Conservation (phyloP, 352 stramenopile species). For the Saprolegnia parasitica region DNA sequence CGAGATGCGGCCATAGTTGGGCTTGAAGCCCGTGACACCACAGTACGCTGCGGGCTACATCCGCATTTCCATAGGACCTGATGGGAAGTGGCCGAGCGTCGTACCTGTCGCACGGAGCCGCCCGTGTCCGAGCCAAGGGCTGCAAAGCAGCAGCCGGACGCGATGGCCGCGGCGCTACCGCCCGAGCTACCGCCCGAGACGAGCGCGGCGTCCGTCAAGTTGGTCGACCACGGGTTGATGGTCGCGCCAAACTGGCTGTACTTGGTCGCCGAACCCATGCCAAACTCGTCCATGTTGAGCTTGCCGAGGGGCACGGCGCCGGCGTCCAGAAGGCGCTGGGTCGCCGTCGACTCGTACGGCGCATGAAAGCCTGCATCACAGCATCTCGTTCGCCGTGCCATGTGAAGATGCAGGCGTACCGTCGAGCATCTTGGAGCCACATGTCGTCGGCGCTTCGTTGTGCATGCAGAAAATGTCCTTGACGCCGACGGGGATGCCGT, state of each 20-base stretch:
- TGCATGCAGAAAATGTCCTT: constrained; percentile 96
- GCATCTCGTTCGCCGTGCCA: neutral
- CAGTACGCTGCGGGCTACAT: constrained; percentile 92
- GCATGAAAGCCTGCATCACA: constrained; percentile 66
- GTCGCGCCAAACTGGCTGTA: constrained; percentile 87
- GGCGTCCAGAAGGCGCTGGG: constrained; percentile 74
- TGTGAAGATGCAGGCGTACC: constrained; percentile 25
- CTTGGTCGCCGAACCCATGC: constrained; percentile 94
- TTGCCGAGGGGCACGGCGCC: constrained; percentile 93
- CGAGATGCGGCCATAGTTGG: constrained; percentile 95
- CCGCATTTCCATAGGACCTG: neutral
- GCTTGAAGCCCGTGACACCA: constrained; percentile 95
- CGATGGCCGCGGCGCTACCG: constrained; percentile 91
- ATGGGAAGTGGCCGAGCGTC: neutral
- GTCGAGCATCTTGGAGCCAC: constrained; percentile 86
- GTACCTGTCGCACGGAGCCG: constrained; percentile 91
- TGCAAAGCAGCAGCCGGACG: constrained; percentile 86
- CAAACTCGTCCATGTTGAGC: constrained; percentile 99
- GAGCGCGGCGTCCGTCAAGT: constrained; percentile 47
- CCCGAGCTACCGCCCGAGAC: constrained; percentile 92
- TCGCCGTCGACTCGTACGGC: constrained; percentile 85
- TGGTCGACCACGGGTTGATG: constrained; percentile 83
- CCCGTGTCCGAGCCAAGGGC: constrained; percentile 97
- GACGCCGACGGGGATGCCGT: constrained; percentile 94
- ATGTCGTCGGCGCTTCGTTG: constrained; percentile 75